Evolutionary conservation across 352 stramenopile species (phyloP), one percentile per base, ranked within the genome.

Genomic region (Phytophthora tentaculata): DNA sequence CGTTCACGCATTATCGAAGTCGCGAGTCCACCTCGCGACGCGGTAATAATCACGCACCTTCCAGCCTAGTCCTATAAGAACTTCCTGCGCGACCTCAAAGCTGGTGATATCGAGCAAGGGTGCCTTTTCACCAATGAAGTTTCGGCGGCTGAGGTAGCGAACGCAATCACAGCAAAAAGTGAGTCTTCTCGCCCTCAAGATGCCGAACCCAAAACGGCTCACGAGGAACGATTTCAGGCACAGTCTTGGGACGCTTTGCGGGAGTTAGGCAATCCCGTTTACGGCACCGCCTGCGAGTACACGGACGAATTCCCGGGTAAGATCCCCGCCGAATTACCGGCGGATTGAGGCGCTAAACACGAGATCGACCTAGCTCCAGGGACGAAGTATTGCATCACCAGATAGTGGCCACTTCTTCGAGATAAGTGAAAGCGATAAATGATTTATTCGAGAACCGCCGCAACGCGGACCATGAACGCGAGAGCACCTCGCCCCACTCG

Each of bases 361-460:
- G 22, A 53, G 39, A 44, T 61, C 17, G 22, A 61, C 45, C 50
- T 60, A 17, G 39, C 28, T 13, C 37, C 59, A 3, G 59, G 49
- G 4, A 20, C 62, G 14, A 73, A 68, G 24, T 68, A 73, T 45
- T 67, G 53, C 41, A 45, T 73, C 17, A 64, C 52, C 12, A 22
- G 48, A 19, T 23, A 55, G 48, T 55, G 23, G 48, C 48, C 48
- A 5, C 17, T 55, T n/a, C 48, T 17, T 23, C 48, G 24, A 16
- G 13, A 20, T 17, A 37, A 55, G 48, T 35, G 5, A 35, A 41
- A 19, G 57, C 28, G 3, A 75, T 77, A 22, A 58, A 68, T 22
- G 55, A 67, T 2, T 80, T 74, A 47, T 73, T 73, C 51, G 60
- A 56, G 22, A 43, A 35, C 24, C 54, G 54, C 23, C 32, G 20